Base-by-base conservation (phyloP, 345 rosid genomes). In the Cochlearia excelsa region DNA sequence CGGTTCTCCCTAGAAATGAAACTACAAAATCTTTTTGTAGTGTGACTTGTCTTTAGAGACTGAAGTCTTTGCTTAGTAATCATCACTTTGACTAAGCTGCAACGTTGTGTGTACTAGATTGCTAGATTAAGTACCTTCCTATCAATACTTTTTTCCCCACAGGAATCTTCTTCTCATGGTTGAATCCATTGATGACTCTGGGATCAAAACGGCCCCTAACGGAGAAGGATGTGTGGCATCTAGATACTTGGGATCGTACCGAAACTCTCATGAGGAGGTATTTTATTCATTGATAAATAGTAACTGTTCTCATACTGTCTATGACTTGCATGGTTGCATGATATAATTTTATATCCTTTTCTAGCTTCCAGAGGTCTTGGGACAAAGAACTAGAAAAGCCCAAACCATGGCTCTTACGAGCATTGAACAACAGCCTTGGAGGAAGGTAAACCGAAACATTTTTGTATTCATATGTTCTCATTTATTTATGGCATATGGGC, bases 331-430 rank as follows among this genome's bases (percentile, higher is more conserved):
- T 61, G 49, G 56, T 64, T 64, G 68, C 1, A 11, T 70, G 54
- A 70, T 10, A 50, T 34, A 34, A 65, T 37, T 46, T 73, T 57
- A 61, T 56, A 48, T 71, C 46, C 64, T 31, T 67, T 35, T 70
- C 55, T 70, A 93, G 97, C 73, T 89, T 93, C 68, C 86, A 83
- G 81, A 71, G 61, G 52, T 85, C 88, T 64, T 93, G 99, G 99
- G 88, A 79, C 30, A 78, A 81, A 73, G 99, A 93, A 79, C 76
- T 81, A 65, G 81, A 66, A 52, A 81, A 67, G 59, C 78, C 85
- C 31, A 93, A 80, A 67, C 97, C 99, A 3, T 93, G 97, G 99
- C 91, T 93, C 43, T 77, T 93, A 51, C 83, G 99, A 71, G 91
- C 94, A 57, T 66, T 93, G 69, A 70, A 67, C 74, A 71, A 71